Conservation (phyloP, 805 yeast species). For the Lipomyces oligophaga region DNA sequence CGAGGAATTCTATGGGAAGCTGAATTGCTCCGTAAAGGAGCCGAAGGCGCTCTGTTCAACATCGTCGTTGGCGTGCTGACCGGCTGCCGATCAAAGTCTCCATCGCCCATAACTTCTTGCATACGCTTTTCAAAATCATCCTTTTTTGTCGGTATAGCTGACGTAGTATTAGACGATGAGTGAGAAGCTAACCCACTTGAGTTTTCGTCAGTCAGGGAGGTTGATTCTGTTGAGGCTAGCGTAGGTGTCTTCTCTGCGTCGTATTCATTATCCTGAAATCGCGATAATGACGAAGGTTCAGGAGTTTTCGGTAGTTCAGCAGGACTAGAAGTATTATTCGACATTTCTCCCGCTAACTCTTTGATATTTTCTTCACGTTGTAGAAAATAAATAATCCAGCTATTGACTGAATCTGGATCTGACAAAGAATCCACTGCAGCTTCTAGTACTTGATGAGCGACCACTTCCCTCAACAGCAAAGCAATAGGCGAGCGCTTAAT, state of each 20-base stretch:
- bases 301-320: neutral
- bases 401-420: conserved; percentile 29
- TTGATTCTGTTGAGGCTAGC: too few species aligned
- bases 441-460: conserved; percentile 25
- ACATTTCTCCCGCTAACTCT: conserved; percentile 17
- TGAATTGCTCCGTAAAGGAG: neutral
- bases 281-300: too few species aligned
- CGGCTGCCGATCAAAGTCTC: neutral
- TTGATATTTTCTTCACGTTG: conserved; percentile 25
- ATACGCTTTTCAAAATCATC: too few species aligned
- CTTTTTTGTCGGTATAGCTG: too few species aligned
- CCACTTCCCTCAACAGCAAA: conserved; percentile 23
- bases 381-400: conserved; percentile 26
- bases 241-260: too few species aligned
- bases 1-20: conserved; percentile 1
- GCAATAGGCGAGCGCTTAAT: conserved; percentile 27
- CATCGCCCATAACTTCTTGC: too few species aligned
- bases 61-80: too few species aligned
- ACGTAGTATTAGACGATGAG: too few species aligned
- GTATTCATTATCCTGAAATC: too few species aligned
- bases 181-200: too few species aligned
- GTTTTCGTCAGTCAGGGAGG: too few species aligned
- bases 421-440: conserved; percentile 25
- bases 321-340: neutral
- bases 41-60: too few species aligned